A percentile compares a stretch with the other conserved stretches of the same genome.
Conservation (phyloP, 2,329 filamentous ascomycete species). For the Fusarium poae region DNA sequence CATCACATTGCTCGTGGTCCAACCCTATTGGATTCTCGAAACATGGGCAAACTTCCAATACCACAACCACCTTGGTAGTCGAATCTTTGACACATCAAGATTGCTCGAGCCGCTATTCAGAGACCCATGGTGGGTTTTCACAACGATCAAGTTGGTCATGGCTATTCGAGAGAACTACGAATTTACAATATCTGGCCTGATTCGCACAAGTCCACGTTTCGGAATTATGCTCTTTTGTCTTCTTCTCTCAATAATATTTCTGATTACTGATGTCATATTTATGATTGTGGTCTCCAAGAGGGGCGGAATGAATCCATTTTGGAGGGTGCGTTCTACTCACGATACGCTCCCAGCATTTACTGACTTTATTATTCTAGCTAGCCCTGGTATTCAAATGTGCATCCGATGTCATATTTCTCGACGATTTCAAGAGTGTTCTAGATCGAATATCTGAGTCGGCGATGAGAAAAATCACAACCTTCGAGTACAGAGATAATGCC, state of each 20-base stretch:
- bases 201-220: constrained; percentile 25
- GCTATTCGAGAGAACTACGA: constrained; percentile 37
- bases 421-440: constrained; percentile 33
- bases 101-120: constrained; percentile 24
- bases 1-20: constrained; percentile 15
- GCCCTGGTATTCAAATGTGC: constrained; percentile 35
- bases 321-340: constrained; percentile 5
- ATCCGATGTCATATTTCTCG: constrained; percentile 33
- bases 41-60: constrained; percentile 39
- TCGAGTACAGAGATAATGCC: constrained; percentile 9
- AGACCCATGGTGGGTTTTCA: constrained; percentile 38
- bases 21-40: constrained; percentile 34
- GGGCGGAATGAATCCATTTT: constrained; percentile 33
- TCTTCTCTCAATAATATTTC: constrained; percentile 20
- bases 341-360: background rate
- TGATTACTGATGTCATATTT: constrained; percentile 28
- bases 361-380: constrained; percentile 6
- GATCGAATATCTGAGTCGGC: constrained; percentile 32
- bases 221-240: constrained; percentile 34
- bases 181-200: constrained; percentile 24
- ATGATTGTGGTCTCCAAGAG: constrained; percentile 33
- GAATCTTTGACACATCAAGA: constrained; percentile 17
- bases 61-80: constrained; percentile 26
- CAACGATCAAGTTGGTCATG: constrained; percentile 21
- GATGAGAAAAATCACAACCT: constrained; percentile 31